These are phyloP conservation scores for Lentinula raphanica DNA, from an alignment of 768 basidiomycete species.

Conservation along the genomic window DNA sequence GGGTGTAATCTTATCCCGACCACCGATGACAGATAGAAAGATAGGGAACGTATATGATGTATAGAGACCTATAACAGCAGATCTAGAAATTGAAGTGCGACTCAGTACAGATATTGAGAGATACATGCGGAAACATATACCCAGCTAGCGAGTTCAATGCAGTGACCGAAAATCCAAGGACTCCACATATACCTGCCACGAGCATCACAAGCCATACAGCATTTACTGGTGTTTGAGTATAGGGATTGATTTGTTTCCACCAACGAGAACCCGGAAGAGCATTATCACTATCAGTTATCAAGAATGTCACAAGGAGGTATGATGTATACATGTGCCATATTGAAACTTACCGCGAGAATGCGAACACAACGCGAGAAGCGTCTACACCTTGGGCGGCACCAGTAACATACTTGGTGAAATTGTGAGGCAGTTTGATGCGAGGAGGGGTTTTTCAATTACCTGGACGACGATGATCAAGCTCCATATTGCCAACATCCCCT, in stretches of 20 bases:
- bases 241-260: slow-evolving; percentile 58
- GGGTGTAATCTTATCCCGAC: slow-evolving; percentile 49
- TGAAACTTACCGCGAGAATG: slow-evolving; percentile 43
- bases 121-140: slow-evolving; percentile 27
- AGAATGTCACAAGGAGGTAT: not conserved
- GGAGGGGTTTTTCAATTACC: slow-evolving; percentile 13
- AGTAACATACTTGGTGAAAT: slow-evolving; percentile 52
- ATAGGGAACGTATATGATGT: slow-evolving; percentile 65
- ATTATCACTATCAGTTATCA: slow-evolving; percentile 40
- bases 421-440: not conserved
- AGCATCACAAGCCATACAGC: slow-evolving; percentile 73
- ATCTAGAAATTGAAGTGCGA: slow-evolving; percentile 28
- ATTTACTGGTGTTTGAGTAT: slow-evolving; percentile 66
- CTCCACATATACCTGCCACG: slow-evolving; percentile 49
- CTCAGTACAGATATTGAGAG: not conserved
- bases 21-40: slow-evolving; percentile 66
- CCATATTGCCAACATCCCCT: slow-evolving; percentile 71
- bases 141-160: slow-evolving; percentile 65
- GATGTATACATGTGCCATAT: not conserved
- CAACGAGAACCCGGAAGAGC: slow-evolving; percentile 67
- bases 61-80: slow-evolving; percentile 69
- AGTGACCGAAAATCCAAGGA: slow-evolving; percentile 60
- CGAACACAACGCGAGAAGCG: slow-evolving; percentile 71
- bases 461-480: slow-evolving; percentile 61
- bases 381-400: slow-evolving; percentile 73